Base-by-base conservation (phyloP, 1,284 basidiomycete genomes). In the Ceratobasidium sp. region DNA sequence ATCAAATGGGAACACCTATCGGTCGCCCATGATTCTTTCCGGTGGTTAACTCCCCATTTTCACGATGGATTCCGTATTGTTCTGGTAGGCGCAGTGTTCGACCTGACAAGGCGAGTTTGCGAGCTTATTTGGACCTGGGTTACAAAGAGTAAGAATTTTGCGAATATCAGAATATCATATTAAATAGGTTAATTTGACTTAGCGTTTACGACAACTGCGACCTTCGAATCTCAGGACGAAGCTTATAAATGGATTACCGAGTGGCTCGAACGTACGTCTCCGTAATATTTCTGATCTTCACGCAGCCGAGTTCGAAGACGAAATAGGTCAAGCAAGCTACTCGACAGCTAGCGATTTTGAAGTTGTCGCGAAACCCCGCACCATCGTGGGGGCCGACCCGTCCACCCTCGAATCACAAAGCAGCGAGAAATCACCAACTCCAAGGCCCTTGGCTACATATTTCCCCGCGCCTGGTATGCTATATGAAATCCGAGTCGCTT, bases 31-130 rank as follows among this genome's bases (percentile, higher is more conserved):
- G 40, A 34, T 29, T 59, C 68, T 4, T 59, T 57, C 19, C 11
- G 43, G 17, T 17, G 15, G 25, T n/a, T 70, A 43, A 43, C 68
- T 7, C 68, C 68, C 13, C 37, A 70, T 25, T 59, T 71, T 49
- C 22, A 40, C 9, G 69, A 71, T 25, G 57, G 69, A 32, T 61
- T 61, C n/a, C 54, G 69, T 11, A 54, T 49, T 32, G 57, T 71
- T n/a, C 34, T 71, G 2, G 57, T 61, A n/a, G 69, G 69, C 2
- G 69, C 69, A 7, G 69, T 71, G 40, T 61, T 71, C n/a, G 69
- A 71, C 32, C 13, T 71, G 25, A 59, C 69, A 1, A 37, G 57
- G 22, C 37, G 69, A 13, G 15, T 61, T 43, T 61, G 54, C 61
- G 69, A 71, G 25, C n/a, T 57, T 3, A 25, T 40, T 6, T 71